phyloP scores from a whole-genome alignment of 1,284 basidiomycete species.

The Laetiporus sulphureus region DNA sequence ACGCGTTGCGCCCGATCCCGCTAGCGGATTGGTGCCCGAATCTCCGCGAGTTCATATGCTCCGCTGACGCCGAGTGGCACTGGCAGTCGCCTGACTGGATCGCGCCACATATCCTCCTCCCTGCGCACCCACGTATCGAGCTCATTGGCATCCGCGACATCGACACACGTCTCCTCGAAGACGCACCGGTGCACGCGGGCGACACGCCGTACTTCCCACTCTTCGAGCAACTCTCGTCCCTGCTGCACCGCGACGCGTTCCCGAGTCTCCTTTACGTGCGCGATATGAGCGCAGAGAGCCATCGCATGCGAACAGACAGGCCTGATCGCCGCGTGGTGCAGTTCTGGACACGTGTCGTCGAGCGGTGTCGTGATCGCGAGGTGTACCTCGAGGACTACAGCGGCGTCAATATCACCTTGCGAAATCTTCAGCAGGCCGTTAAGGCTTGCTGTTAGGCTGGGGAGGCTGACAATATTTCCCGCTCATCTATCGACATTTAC shows the following conservation, averaged over 20 bases:
- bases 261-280: constrained; percentile 54
- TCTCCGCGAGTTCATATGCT: constrained; percentile 61
- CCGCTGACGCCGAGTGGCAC: constrained; percentile 71
- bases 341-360: constrained; percentile 47
- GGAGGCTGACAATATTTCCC: too few relatives aligned
- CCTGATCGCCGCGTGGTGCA: constrained; percentile 29
- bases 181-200: constrained; percentile 25
- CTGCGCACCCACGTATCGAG: constrained; percentile 50
- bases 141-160: constrained; percentile 69
- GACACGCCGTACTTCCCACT: constrained; percentile 55
- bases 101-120: constrained; percentile 66
- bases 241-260: constrained; percentile 54
- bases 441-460: too few relatives aligned
- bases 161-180: constrained; percentile 48
- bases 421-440: constrained; percentile 25
- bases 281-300: constrained; percentile 40
- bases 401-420: constrained; percentile 33
- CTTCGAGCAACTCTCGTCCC: constrained; percentile 53
- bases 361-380: constrained; percentile 37
- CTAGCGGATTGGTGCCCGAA: constrained; percentile 61
- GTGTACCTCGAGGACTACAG: constrained; percentile 53
- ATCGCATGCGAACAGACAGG: constrained; percentile 23
- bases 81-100: constrained; percentile 75
- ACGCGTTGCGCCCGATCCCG: constrained; percentile 30
- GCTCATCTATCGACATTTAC: too few relatives aligned